Conservation (phyloP, 2,329 filamentous ascomycete genomes). For the Trichoderma oligosporum region DNA sequence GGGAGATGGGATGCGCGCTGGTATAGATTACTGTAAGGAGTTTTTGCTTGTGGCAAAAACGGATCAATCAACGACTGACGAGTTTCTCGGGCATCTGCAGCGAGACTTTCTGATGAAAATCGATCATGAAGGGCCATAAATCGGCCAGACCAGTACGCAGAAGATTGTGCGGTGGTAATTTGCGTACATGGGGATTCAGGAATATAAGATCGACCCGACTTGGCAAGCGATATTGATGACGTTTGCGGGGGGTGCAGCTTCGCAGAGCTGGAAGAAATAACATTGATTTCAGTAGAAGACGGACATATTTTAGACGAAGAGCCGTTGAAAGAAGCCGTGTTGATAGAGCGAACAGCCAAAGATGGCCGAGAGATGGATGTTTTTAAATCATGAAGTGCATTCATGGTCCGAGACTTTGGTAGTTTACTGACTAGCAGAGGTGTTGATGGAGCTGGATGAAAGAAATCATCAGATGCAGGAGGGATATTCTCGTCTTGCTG, state of each 20-base stretch:
- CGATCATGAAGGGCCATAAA: slow-evolving; percentile 56
- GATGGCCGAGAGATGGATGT: slow-evolving; percentile 41
- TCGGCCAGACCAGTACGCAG: slow-evolving; percentile 60
- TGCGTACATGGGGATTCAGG: slow-evolving; percentile 27
- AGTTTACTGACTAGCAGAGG: slow-evolving; percentile 28
- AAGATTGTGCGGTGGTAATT: slow-evolving; percentile 43
- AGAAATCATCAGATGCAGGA: slow-evolving; percentile 16
- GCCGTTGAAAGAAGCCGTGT: slow-evolving; percentile 12
- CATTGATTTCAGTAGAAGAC: slow-evolving; percentile 23
- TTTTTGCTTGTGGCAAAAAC: slow-evolving; percentile 14
- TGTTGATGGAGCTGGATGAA: background rate
- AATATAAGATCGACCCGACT: slow-evolving; percentile 15
- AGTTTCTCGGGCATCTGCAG: slow-evolving; percentile 11
- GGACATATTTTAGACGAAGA: slow-evolving; percentile 23
- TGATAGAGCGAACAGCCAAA: slow-evolving; percentile 23
- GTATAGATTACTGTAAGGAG: slow-evolving; percentile 19
- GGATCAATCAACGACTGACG: background rate
- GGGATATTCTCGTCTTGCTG: slow-evolving; percentile 31
- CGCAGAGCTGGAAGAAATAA: slow-evolving; percentile 22
- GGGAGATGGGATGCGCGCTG: slow-evolving; percentile 28
- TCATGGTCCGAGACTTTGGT: slow-evolving; percentile 45
- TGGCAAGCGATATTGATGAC: slow-evolving; percentile 23
- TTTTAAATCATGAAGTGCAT: slow-evolving; percentile 43
- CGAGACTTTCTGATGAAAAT: slow-evolving; percentile 30
- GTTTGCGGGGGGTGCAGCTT: slow-evolving; percentile 21